phyloP scores from a whole-genome alignment of 768 basidiomycete genomes.

The Nevesoporus exiguus region DNA sequence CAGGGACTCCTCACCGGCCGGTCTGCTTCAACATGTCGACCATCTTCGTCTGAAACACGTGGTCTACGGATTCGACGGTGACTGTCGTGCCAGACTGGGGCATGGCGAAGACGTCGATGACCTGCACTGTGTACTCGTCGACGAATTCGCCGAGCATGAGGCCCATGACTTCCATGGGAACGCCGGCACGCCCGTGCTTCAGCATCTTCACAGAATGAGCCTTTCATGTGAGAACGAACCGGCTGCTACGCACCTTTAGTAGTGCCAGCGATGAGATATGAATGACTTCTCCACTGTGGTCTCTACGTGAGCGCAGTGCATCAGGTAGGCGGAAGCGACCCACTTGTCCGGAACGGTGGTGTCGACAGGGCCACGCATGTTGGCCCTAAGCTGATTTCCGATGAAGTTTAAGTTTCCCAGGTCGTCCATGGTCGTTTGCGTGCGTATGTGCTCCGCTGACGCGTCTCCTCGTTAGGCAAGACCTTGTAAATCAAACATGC shows the following conservation, averaged over 20 bases:
- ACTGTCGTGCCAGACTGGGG: slow-evolving; percentile 97
- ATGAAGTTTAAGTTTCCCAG: slow-evolving; percentile 57
- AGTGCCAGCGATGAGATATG: slow-evolving; percentile 97
- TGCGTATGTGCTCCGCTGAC: slow-evolving; percentile 30
- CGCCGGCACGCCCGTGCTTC: slow-evolving; percentile 97
- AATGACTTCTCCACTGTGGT: slow-evolving; percentile 80
- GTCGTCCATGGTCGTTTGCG: slow-evolving; percentile 24
- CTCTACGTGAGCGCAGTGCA: slow-evolving; percentile 1
- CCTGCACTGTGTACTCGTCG: slow-evolving; percentile 93
- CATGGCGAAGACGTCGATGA: slow-evolving; percentile 98
- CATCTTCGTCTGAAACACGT: slow-evolving; percentile 98
- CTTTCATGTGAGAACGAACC: not conserved
- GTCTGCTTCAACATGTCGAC: slow-evolving; percentile 99
- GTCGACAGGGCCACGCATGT: slow-evolving; percentile 44
- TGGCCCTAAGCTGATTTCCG: slow-evolving; percentile 46
- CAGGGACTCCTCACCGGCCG: slow-evolving; percentile 62
- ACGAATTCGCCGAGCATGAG: slow-evolving; percentile 98
- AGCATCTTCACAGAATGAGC: slow-evolving; percentile 70
- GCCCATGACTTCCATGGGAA: slow-evolving; percentile 99
- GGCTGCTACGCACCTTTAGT: slow-evolving; percentile 66
- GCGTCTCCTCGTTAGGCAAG: slow-evolving; percentile 35
- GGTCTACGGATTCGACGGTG: slow-evolving; percentile 96
- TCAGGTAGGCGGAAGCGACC: slow-evolving; percentile 16
- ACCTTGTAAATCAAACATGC: slow-evolving; percentile 29
- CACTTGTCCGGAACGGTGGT: slow-evolving; percentile 73